Evolutionary conservation across 2,329 filamentous ascomycete genomes (phyloP).

Genomic region (Pseudogymnoascus sp.): DNA sequence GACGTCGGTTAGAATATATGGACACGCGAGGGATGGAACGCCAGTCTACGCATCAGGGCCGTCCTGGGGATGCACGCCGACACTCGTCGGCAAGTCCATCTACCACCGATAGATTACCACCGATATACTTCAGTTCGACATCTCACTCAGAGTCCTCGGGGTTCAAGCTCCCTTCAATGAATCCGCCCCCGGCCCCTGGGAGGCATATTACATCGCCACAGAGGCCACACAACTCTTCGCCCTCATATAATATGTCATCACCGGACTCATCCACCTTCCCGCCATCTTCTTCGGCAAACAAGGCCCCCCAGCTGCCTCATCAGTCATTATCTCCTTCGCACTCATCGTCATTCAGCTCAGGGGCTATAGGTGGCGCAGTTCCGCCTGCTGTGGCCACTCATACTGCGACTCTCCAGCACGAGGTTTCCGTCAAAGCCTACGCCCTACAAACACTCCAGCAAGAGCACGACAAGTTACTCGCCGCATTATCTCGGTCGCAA

Average conservation of each 20-base stretch:
- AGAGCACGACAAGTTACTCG: conserved; percentile 48
- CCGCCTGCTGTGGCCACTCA: conserved; percentile 23
- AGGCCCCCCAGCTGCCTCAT: neutral
- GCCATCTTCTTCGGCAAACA: conserved; percentile 21
- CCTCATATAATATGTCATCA: conserved; percentile 26
- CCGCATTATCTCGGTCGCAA: conserved; percentile 45
- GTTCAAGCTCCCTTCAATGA: conserved; percentile 25
- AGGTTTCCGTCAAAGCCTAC: conserved; percentile 47
- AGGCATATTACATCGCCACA: conserved; percentile 30
- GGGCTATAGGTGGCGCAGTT: conserved; percentile 21
- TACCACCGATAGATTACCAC: conserved; percentile 21
- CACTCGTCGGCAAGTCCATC: conserved; percentile 18
- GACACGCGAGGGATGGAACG: neutral
- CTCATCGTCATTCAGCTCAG: conserved; percentile 15
- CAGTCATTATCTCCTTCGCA: conserved; percentile 25
- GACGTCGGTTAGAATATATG: neutral
- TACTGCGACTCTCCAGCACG: conserved; percentile 41
- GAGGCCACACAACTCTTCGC: conserved; percentile 27
- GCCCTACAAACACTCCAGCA: conserved; percentile 46
- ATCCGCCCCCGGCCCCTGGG: conserved; percentile 26
- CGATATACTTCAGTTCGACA: conserved; percentile 22
- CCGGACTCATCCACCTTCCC: conserved; percentile 18
- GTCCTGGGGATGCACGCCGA: conserved; percentile 14
- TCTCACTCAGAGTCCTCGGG: conserved; percentile 16
- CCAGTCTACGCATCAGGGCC: neutral